phyloP scores from a whole-genome alignment of 306 rosid genomes.

The Datisca glomerata region DNA sequence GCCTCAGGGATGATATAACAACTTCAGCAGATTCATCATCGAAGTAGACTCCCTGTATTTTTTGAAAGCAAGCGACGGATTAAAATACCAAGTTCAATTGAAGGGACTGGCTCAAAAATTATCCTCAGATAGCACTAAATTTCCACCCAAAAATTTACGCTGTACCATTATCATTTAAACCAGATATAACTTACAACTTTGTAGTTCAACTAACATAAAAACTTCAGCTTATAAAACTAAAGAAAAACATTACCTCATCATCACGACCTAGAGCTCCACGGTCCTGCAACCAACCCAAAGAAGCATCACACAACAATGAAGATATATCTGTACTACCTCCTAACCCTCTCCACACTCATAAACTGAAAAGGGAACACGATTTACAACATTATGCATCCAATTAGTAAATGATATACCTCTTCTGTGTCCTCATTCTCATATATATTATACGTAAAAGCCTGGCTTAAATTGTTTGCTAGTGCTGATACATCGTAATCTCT shows the following conservation, averaged over 20 bases:
- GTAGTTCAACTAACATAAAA: no score
- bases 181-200: no score
- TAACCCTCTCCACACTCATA: no score
- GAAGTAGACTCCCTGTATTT: constrained; percentile 81
- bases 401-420: constrained; percentile 41
- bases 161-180: no score
- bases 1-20: constrained; percentile 89
- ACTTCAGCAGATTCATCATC: constrained; percentile 97
- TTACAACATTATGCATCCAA: neutral
- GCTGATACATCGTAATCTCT: constrained; percentile 93
- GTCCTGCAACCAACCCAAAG: constrained; percentile 42
- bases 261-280: constrained; percentile 65
- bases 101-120: no score
- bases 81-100: no score
- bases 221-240: no score
- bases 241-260: constrained; percentile 64
- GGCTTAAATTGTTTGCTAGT: constrained; percentile 86
- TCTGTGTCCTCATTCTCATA: constrained; percentile 87
- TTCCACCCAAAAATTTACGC: neutral
- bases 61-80: neutral
- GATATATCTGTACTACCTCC: neutral
- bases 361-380: neutral
- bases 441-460: constrained; percentile 83
- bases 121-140: neutral
- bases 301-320: no score